Evolutionary conservation across 2,329 filamentous ascomycete species (phyloP), one percentile per base, ranked within the genome.

Genomic region (Fusarium transvaalense): DNA sequence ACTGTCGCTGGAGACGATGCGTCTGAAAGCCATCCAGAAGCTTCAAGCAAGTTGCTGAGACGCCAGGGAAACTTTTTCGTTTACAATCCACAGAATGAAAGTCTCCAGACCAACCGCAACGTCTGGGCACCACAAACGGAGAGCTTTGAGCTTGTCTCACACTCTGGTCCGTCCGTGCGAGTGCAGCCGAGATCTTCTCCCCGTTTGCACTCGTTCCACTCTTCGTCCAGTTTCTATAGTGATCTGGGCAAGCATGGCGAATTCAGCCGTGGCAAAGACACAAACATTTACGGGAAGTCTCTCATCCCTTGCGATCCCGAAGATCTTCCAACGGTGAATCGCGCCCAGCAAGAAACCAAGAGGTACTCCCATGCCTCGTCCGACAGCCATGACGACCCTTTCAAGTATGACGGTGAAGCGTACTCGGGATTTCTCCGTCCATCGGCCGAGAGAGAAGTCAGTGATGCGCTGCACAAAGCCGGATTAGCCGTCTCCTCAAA

Each of bases 401-500:
- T 85, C 73, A 77, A 77, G 47, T 85, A 84, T 61, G 83, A 85
- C 66, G 76, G 74, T 34, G 76, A 76, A 10, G 64, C 74, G 3
- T 82, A 82, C 63, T 77, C 75, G 15, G 61, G 75, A 12, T 81
- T 81, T 38, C 68, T 83, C 10, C 74, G 78, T 10, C 73, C 78
- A 6, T 74, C 77, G 2, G 78, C 77, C 57, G 82, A 85, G 62
- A 76, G 79, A 56, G 81, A 85, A 13, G 77, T 84, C 15, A 84
- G 81, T 56, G 76, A 70, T 25, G 79, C 77, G 10, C 77, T 84
- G 21, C 77, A 76, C 29, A 75, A 72, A 21, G 62, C 76, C 23
- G 74, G 60, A 5, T 72, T 71, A 32, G 51, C 75, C 10, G 55
- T 68, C 38, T 74, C 64, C 32, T 63, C 58, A 23, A 56, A 57